These are phyloP conservation scores for Diospyros lotus DNA, from an alignment of 148 eudicot species.

Conservation along the genomic window DNA sequence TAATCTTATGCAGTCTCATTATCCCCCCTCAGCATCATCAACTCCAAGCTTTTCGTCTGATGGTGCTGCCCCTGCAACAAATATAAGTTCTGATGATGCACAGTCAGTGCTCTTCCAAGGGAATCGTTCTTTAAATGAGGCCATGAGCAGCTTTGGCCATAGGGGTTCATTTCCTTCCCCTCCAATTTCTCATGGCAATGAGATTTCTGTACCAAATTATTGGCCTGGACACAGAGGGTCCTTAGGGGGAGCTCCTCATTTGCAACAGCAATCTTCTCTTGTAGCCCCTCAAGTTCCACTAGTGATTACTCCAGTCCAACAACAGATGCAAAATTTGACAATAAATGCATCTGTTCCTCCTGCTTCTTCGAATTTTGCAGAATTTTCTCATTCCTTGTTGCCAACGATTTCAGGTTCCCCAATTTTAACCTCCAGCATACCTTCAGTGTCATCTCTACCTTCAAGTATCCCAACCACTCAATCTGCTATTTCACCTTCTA, in stretches of 20 bases:
- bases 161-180: conserved; percentile 39
- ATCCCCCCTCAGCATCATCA: conserved; percentile 20
- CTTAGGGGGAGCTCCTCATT: conserved; percentile 26
- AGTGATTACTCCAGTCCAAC: conserved; percentile 33
- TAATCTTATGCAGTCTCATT: conserved; percentile 35
- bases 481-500: conserved; percentile 16
- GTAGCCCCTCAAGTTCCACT: conserved; percentile 27
- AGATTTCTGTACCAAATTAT: conserved; percentile 32
- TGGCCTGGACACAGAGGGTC: conserved; percentile 45
- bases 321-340: conserved; percentile 25
- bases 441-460: conserved; percentile 21
- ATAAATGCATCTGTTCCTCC: conserved; percentile 30
- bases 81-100: background rate
- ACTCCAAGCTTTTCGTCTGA: conserved; percentile 22
- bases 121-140: background rate
- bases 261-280: conserved; percentile 33
- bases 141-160: conserved; percentile 3
- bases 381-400: conserved; percentile 26
- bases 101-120: background rate
- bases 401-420: conserved; percentile 31
- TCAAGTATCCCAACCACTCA: conserved; percentile 22
- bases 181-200: conserved; percentile 27
- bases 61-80: conserved; percentile 2
- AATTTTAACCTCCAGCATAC: conserved; percentile 23
- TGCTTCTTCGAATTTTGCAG: conserved; percentile 25